Conservation (phyloP, 2,329 filamentous ascomycete genomes). For the Aureobasidium lini region DNA sequence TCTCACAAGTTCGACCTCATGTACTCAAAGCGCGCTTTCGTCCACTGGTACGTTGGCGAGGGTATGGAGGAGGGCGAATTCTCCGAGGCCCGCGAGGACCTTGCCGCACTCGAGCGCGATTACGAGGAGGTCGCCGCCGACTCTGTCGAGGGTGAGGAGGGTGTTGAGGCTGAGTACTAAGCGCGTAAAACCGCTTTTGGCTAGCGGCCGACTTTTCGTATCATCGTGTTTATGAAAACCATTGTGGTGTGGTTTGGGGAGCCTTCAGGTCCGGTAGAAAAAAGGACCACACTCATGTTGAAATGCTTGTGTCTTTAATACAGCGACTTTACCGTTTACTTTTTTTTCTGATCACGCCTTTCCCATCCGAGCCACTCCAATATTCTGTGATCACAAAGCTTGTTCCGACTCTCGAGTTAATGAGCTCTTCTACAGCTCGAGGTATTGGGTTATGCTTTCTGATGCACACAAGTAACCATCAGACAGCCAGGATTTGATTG, state of each 20-base stretch:
- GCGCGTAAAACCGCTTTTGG: constrained; percentile 14
- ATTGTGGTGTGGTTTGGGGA: constrained; percentile 12
- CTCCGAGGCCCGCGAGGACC: constrained; percentile 96
- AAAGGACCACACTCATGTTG: constrained; percentile 16
- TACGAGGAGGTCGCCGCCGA: constrained; percentile 98
- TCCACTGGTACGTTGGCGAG: constrained; percentile 99
- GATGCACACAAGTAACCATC: not conserved
- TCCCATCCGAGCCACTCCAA: not conserved
- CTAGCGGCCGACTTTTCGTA: constrained; percentile 16
- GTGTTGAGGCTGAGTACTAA: constrained; percentile 87
- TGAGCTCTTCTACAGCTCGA: not conserved
- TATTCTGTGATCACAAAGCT: not conserved
- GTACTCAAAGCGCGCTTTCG: constrained; percentile 99
- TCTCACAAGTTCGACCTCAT: constrained; percentile 99
- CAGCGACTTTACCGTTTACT: constrained; percentile 11
- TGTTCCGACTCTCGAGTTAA: too few species aligned
- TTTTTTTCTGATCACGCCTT: constrained; percentile 1
- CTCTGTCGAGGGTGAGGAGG: constrained; percentile 80
- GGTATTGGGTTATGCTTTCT: not conserved
- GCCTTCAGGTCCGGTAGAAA: constrained; percentile 15
- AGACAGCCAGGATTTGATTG: not conserved
- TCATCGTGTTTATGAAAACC: constrained; percentile 15
- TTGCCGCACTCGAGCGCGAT: constrained; percentile 94
- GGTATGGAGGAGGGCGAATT: constrained; percentile 99
- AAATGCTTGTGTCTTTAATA: constrained; percentile 16